Base-by-base conservation (phyloP, 805 yeast genomes). In the Sugiyamaella floridensis region DNA sequence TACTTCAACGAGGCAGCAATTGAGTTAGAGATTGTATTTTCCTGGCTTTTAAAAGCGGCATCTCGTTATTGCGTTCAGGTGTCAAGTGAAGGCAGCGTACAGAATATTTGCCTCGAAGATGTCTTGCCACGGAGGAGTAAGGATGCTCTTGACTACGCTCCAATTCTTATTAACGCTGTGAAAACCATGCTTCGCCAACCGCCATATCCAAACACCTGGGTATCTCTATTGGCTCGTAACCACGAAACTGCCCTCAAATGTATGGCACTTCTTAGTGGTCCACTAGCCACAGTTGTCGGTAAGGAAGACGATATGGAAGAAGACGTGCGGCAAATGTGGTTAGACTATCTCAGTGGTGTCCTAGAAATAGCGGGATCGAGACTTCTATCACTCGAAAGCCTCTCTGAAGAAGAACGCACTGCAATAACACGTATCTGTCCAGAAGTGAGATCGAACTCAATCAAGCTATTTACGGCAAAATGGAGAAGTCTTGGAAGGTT, bases 401-500 rank as follows among this genome's bases (percentile, higher is more conserved):
- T 87, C 52, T 77, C 88, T 1, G 83, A 80, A 43, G 81, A 86
- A 50, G 89, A 95, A 43, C 76, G 84, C 64, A 80, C 80, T 56
- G 89, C 89, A 0, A 80, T 89, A 55, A 73, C 71, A 68, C 73
- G 73, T 50, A 78, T 87, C 43, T 76, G 87, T 0, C 83, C 82
- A 10, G 82, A 79, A 60, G 69, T 86, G 57, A 76, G 95, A 56
- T 74, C 75, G 11, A 71, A 84, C 55, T 76, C 83, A 44, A 80
- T 89, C 0, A 58, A 57, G 12, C 66, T 86, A 44, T 59, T 88
- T 11, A 72, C 75, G 52, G 76, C 74, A 50, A 75, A 80, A n/a
- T 89, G 97, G 97, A 83, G 82, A 55, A 70, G 77, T 11, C 72
- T 89, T 48, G 93, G 89, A 16, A 76, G 82, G 80, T 79, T 78